Conservation (phyloP, 179 eudicot genomes). For the Spinacia oleracea region DNA sequence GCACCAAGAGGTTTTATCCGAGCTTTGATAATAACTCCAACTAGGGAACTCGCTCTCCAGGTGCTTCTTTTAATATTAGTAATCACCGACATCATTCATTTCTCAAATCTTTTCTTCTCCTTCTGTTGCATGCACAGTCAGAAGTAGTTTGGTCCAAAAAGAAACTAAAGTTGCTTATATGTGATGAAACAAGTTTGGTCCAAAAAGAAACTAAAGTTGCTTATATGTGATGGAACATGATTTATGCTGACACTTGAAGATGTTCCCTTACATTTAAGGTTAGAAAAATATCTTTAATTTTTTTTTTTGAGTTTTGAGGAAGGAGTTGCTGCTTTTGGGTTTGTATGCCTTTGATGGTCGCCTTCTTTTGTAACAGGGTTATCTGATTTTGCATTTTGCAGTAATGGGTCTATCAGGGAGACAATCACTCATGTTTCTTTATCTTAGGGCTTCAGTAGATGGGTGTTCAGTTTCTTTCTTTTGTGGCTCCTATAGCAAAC, state of each 20-base stretch:
- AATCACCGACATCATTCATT: slow-evolving; percentile 7
- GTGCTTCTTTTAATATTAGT: slow-evolving; percentile 32
- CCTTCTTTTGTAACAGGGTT: background rate
- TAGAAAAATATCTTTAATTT: background rate
- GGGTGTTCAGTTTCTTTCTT: background rate
- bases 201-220: background rate
- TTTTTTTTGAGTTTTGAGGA: background rate
- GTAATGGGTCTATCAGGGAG: background rate
- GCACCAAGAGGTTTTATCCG: slow-evolving; percentile 63
- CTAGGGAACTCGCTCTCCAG: slow-evolving; percentile 98
- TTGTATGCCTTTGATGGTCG: background rate
- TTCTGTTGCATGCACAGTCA: background rate
- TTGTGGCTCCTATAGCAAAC: background rate
- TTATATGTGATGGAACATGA: background rate
- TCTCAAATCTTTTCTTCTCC: background rate
- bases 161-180: background rate
- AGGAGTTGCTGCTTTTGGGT: background rate
- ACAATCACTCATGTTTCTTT: background rate
- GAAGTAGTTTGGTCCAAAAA: background rate
- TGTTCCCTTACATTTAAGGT: background rate
- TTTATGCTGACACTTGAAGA: background rate
- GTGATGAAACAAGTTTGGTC: background rate
- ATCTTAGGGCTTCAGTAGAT: background rate
- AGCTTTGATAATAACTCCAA: slow-evolving; percentile 86
- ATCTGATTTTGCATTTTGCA: background rate